Conservation (phyloP, 179 eudicot species). For the Monotropa hypopitys region DNA sequence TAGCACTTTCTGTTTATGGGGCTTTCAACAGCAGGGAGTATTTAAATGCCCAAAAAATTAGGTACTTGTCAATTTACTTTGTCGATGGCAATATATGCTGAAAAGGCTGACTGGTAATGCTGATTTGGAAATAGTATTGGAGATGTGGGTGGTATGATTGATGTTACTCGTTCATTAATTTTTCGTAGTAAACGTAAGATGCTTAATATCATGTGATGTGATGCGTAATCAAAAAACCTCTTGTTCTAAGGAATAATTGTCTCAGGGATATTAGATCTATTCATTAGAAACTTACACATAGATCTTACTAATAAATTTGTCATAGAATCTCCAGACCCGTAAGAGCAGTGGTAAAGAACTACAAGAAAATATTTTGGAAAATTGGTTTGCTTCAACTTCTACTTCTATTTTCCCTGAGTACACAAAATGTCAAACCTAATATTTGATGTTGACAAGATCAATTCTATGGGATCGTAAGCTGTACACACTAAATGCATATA, state of each 20-base stretch:
- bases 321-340: not conserved
- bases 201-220: not conserved
- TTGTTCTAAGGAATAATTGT: not conserved
- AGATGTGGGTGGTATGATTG: not conserved
- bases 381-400: not conserved
- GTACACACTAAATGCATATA: not conserved
- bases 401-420: not conserved
- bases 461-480: not conserved
- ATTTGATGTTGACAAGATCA: not conserved
- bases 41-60: slow-evolving; percentile 72
- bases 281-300: not conserved
- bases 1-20: slow-evolving; percentile 63
- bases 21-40: slow-evolving; percentile 63
- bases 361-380: not conserved
- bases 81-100: not conserved
- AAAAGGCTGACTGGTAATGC: not conserved
- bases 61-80: slow-evolving; percentile 24
- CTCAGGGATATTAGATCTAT: not conserved
- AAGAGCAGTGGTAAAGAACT: not conserved
- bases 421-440: not conserved
- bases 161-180: not conserved
- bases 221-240: not conserved
- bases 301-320: not conserved
- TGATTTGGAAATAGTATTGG: not conserved
- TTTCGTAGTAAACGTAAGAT: not conserved